Base-by-base conservation (phyloP, 352 stramenopile genomes). In the Phytophthora pinifolia region DNA sequence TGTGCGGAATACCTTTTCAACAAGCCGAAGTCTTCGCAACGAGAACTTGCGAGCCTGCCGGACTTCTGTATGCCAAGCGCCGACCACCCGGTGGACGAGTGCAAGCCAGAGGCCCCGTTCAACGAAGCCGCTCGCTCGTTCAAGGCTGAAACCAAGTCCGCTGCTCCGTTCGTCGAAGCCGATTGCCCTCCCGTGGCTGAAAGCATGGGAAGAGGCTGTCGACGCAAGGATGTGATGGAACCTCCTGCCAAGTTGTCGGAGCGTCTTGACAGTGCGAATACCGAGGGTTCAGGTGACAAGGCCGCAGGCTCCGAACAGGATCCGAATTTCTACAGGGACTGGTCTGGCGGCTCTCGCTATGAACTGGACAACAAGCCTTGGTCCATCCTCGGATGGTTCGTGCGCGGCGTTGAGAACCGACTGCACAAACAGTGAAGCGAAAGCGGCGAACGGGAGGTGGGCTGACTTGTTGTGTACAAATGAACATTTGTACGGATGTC, bases 351-450 rank as follows among this genome's bases (percentile, higher is more conserved):
- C 10, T 78, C 68, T 34, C 56, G 62, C 30, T 65, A 75, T 13
- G 51, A 78, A 27, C 45, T 78, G 30, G 65, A 66, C 46, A 50
- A 48, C 42, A 61, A 73, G 38, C 74, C 74, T 10, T 84, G 74
- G 74, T 73, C 49, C 43, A 81, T 84, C 27, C 42, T 74, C 15
- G 61, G 61, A 36, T 84, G 74, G 74, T 47, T 84, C 13, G 51
- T 71, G 35, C 31, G 68, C 22, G 74, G 74, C 6, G 50, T 82
- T 14, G 58, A 75, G 51, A 69, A 53, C 36, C 73, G 54, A 52
- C 17, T 77, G 6, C 46, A 66, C 29, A 48, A 50, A 8, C 53
- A 73, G 43, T 71, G 46, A 70, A 45, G 36, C 18, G 14, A 45
- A 17, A 14, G 5, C 38, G 15, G 2, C 43, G 36, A 27, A n/a